A percentile compares a stretch with the other conserved stretches of the same genome.
phyloP scores from a whole-genome alignment of 805 yeast species.

The Saturnispora zaruensis region DNA sequence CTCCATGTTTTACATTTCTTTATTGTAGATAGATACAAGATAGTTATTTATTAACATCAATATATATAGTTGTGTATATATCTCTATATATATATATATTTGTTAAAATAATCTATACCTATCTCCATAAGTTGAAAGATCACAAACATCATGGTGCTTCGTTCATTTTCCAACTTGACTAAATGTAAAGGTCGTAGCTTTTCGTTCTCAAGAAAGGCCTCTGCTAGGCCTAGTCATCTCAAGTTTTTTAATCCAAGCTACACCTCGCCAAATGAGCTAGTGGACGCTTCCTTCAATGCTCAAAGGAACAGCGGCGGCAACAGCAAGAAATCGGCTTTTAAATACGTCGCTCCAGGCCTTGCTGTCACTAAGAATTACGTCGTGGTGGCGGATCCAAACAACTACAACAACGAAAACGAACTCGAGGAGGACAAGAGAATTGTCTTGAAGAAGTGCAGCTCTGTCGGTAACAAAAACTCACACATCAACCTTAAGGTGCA shows the following conservation, averaged over 20 bases:
- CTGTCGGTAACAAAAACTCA: conserved; percentile 24
- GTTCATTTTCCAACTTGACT: conserved; percentile 23
- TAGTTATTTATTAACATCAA: not conserved
- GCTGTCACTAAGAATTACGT: conserved; percentile 26
- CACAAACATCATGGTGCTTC: conserved; percentile 21
- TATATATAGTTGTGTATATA: not conserved
- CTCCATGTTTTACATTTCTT: not conserved
- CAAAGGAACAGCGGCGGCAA: conserved; percentile 11
- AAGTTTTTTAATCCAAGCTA: conserved; percentile 29
- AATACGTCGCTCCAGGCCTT: conserved; percentile 20
- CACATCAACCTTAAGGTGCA: conserved; percentile 24
- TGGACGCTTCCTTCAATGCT: conserved; percentile 21
- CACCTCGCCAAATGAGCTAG: conserved; percentile 23
- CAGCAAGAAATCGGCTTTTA: conserved; percentile 17
- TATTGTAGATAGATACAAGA: not conserved
- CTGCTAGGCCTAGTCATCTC: conserved; percentile 10
- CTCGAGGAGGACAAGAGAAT: conserved; percentile 11
- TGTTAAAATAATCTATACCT: not conserved
- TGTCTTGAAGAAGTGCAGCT: conserved; percentile 19
- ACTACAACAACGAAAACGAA: conserved; percentile 12
- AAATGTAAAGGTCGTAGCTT: conserved; percentile 18
- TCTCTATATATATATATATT: not conserved
- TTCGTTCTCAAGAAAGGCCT: conserved; percentile 15
- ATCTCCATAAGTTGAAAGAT: not conserved
- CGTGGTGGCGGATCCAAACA: conserved; percentile 20